These are phyloP conservation scores for Apophysomyces ossiformis DNA, from an alignment of 371 early-diverging fungal genomes.

Conservation along the genomic window DNA sequence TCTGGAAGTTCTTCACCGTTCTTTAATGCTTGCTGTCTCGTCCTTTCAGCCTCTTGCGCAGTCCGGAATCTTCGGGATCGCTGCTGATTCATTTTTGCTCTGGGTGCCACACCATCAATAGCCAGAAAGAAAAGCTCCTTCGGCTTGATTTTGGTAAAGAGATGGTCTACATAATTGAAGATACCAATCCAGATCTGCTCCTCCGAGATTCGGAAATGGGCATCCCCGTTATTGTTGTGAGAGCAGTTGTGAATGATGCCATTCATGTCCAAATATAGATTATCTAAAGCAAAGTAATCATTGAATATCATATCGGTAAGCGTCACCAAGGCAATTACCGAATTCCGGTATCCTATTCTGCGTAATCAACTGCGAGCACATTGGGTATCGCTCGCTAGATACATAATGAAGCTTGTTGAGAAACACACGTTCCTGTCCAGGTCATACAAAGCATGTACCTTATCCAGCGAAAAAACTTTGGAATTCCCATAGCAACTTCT, in stretches of 20 bases:
- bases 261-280: constrained; percentile 99
- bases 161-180: constrained; percentile 95
- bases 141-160: constrained; percentile 93
- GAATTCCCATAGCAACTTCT: constrained; percentile 73
- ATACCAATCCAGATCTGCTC: constrained; percentile 94
- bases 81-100: constrained; percentile 99
- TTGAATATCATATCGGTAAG: neutral
- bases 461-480: constrained; percentile 94
- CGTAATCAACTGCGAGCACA: constrained; percentile 85
- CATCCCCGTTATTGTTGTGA: constrained; percentile 89
- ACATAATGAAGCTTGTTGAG: neutral
- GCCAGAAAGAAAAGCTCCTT: constrained; percentile 96
- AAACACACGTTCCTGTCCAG: neutral
- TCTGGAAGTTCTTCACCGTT: constrained; percentile 75
- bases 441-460: constrained; percentile 39
- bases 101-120: constrained; percentile 98
- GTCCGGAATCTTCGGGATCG: constrained; percentile 96
- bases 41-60: constrained; percentile 85
- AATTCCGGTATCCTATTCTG: constrained; percentile 94
- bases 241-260: constrained; percentile 99
- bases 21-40: constrained; percentile 57
- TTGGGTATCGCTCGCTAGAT: constrained; percentile 93
- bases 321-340: constrained; percentile 59
- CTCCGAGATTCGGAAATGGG: constrained; percentile 79
- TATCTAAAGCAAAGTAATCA: constrained; percentile 53